Evolutionary conservation across 2,329 filamentous ascomycete species (phyloP).

Genomic region (Aschersonia sp.): DNA sequence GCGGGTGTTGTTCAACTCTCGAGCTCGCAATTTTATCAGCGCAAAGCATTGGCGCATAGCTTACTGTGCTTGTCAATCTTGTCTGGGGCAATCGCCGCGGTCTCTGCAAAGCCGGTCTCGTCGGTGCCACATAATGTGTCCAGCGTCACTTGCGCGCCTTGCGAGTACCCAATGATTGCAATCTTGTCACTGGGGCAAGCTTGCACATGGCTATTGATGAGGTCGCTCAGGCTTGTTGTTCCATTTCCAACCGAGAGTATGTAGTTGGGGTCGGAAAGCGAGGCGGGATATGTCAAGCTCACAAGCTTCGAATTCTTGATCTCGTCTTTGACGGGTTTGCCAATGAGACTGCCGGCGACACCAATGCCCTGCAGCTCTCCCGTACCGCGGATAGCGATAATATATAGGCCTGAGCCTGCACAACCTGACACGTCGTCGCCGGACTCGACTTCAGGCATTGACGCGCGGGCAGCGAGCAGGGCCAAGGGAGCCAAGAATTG

Average conservation of each 20-base stretch:
- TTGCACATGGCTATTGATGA: slow-evolving; percentile 16
- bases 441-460: slow-evolving; percentile 9
- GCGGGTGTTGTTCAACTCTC: neutral
- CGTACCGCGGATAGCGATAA: slow-evolving; percentile 25
- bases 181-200: slow-evolving; percentile 24
- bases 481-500: neutral
- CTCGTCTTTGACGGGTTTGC: slow-evolving; percentile 15
- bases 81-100: slow-evolving; percentile 11
- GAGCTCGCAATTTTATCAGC: neutral
- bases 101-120: slow-evolving; percentile 13
- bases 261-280: slow-evolving; percentile 17
- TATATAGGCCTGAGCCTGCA: slow-evolving; percentile 19
- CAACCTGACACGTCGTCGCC: slow-evolving; percentile 13
- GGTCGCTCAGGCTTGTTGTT: slow-evolving; percentile 13
- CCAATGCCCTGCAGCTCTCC: slow-evolving; percentile 19
- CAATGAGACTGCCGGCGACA: slow-evolving; percentile 15
- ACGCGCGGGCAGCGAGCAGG: slow-evolving; percentile 4
- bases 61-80: slow-evolving; percentile 19
- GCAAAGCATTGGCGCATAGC: neutral
- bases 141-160: slow-evolving; percentile 23
- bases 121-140: slow-evolving; percentile 23
- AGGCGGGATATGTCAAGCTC: slow-evolving; percentile 23
- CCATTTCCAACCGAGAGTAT: slow-evolving; percentile 19
- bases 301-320: slow-evolving; percentile 19
- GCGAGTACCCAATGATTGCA: slow-evolving; percentile 26